Evolutionary conservation across 257 asterid species (phyloP), one percentile per base, ranked within the genome.

Genomic region (Rhazya stricta): DNA sequence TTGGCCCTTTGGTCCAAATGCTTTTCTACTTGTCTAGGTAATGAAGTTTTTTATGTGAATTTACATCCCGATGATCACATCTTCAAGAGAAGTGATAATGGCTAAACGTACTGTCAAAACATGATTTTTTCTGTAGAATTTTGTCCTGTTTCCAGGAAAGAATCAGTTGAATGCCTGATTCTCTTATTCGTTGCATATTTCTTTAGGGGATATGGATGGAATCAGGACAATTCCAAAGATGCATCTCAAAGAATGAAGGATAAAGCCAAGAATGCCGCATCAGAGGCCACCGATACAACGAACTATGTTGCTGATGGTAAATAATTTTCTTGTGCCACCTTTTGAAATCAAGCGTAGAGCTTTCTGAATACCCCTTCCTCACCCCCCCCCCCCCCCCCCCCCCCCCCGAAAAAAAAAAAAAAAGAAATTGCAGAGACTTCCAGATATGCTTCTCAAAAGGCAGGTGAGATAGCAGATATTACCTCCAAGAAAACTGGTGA

Each of bases 251-350:
- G 71, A 32, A 25, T 83, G 0, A 67, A 77, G 30, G 83, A 82
- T 36, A 82, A 80, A 15, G 85, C 85, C 9, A 77, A 83, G 25
- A 85, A 73, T 25, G 93, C 89, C n/a, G 89, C 88, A 19, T 76
- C 89, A 1, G 67, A 83, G 67, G 77, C 91, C 65, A 72, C 83
- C 6, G 83, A 81, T 4, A 11, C 85, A 0, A 27, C 87, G 54
- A 82, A 77, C 54, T 77, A 83, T 25, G 89, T 88, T 21, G 91
- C 91, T 43, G 29, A 75, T 37, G 91, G 94, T 89, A 61, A 19
- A 37, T 11, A 4, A 18, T 57, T 74, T 43, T 25, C 12, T 36
- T 34, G 1, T 11, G 2, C 2, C 10, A 7, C 16, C 11, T 41
- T 61, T 25, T 25, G 27, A 13, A 13, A 48, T 34, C 9, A 43